Base-by-base conservation (phyloP, 2,329 filamentous ascomycete genomes). In the Cercospora sp. region DNA sequence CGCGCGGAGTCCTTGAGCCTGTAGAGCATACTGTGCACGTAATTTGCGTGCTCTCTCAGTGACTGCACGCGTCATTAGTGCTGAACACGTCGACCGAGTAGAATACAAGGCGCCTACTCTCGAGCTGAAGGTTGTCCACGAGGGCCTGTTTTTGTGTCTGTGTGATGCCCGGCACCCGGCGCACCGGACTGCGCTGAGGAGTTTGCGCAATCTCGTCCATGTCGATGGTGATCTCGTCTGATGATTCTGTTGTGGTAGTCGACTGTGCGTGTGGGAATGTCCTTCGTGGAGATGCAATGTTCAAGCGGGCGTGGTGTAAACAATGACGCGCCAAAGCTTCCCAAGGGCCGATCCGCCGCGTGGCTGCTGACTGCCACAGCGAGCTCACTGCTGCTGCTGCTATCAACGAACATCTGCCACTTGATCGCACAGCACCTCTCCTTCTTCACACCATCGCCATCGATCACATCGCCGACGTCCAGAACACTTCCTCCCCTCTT, bases 51-150 rank as follows among this genome's bases (percentile, higher is more conserved):
- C 92, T 78, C 94, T 89, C 81, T 96, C 91, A 18, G 92, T 93
- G 73, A 97, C 93, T 97, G 73, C 10, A 59, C 60, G 65, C 73
- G 59, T 77, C 63, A 55, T 68, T 62, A 30, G 30, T 69, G 78
- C 9, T 30, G 48, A 53, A 57, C 75, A 30, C 20, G 31, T 23
- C 20, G 10, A 40, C 10, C 10, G 8, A 18, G 9, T 13, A 9
- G 51, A 30, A 23, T 16, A 23, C 33, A 26, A 28, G 31, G 42
- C 42, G 72, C 81, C 75, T 85, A 97, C 93, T 88, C 80, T 97
- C 93, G 48, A 97, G 85, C 77, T 97, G 92, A 45, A 97, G 81
- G 75, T 97, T 97, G 75, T 97, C 92, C 67, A 97, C 90, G 62
- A 97, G 82, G 10, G 91, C 90, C 79, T 95, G 91, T 80, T 97